Evolutionary conservation across 1,284 basidiomycete species (phyloP).

Genomic region (Tylopilus sp.): DNA sequence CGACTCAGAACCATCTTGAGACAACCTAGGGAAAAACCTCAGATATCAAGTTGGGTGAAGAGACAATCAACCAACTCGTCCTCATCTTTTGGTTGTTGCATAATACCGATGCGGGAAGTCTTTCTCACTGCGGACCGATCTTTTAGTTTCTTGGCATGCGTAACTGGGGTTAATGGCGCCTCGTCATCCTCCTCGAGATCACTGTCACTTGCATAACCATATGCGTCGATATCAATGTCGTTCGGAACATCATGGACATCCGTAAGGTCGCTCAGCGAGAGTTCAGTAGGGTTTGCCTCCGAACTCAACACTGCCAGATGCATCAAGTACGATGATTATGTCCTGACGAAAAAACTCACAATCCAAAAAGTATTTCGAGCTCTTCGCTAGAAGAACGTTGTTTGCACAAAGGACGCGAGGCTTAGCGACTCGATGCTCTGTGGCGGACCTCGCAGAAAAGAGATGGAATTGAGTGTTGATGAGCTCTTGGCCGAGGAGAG

Average conservation of each 20-base stretch:
- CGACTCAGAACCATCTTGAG: constrained; percentile 26
- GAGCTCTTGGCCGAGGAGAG: constrained; percentile 38
- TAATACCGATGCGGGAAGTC: no score
- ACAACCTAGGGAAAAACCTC: constrained; percentile 16
- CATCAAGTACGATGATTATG: neutral
- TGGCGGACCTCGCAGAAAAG: constrained; percentile 34
- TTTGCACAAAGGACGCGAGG: constrained; percentile 37
- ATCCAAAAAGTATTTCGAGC: constrained; percentile 37
- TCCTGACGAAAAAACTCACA: constrained; percentile 20
- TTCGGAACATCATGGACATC: constrained; percentile 21
- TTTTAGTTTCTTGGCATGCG: no score
- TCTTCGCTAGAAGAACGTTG: constrained; percentile 30
- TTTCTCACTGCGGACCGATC: no score
- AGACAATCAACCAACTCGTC: no score
- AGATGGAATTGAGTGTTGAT: constrained; percentile 44
- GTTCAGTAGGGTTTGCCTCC: constrained; percentile 20
- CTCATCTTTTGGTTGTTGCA: no score
- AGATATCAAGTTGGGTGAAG: no score
- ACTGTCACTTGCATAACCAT: constrained; percentile 42
- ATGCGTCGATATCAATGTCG: constrained; percentile 21
- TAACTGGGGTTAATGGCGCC: no score
- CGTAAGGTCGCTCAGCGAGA: constrained; percentile 28
- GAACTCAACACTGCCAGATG: constrained; percentile 30
- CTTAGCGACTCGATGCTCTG: constrained; percentile 13
- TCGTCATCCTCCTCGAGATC: constrained; percentile 28